These are phyloP conservation scores for Saraca asoca DNA, from an alignment of 331 rosid species.

Conservation along the genomic window DNA sequence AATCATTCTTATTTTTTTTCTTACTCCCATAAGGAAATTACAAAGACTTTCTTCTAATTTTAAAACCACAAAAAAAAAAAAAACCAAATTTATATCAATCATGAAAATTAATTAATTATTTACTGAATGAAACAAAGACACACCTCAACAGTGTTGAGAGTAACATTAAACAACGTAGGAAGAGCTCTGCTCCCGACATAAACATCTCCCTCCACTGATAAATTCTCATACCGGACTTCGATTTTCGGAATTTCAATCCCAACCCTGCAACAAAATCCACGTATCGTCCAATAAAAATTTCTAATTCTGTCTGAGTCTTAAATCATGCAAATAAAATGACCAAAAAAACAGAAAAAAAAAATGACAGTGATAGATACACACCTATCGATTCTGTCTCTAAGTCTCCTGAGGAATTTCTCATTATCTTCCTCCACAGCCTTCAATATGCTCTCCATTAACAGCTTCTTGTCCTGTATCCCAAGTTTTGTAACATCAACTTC, in stretches of 20 bases:
- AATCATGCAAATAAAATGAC: too few species aligned
- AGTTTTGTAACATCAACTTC: slow-evolving; percentile 69
- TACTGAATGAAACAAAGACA: not conserved
- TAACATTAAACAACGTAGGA: slow-evolving; percentile 63
- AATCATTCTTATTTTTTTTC: not conserved
- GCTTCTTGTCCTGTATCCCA: slow-evolving; percentile 54
- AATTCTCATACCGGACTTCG: slow-evolving; percentile 63
- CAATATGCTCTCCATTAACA: slow-evolving; percentile 57
- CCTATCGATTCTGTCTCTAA: too few species aligned
- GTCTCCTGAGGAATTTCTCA: slow-evolving; percentile 44
- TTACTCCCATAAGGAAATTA: too few species aligned
- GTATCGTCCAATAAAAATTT: too few species aligned
- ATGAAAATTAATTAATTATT: too few species aligned
- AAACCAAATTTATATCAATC: too few species aligned
- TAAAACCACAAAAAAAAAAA: not conserved
- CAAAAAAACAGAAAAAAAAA: too few species aligned
- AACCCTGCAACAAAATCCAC: slow-evolving; percentile 42
- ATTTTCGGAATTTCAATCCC: slow-evolving; percentile 75
- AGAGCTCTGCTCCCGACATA: slow-evolving; percentile 74
- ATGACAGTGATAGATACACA: too few species aligned
- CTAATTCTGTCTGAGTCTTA: too few species aligned
- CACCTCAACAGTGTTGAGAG: slow-evolving; percentile 68
- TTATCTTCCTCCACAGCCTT: slow-evolving; percentile 69
- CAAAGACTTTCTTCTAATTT: too few species aligned
- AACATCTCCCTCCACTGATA: slow-evolving; percentile 68